These are phyloP conservation scores for Phalaenopsis hybrid DNA, from an alignment of 116 monocot species.

Conservation along the genomic window DNA sequence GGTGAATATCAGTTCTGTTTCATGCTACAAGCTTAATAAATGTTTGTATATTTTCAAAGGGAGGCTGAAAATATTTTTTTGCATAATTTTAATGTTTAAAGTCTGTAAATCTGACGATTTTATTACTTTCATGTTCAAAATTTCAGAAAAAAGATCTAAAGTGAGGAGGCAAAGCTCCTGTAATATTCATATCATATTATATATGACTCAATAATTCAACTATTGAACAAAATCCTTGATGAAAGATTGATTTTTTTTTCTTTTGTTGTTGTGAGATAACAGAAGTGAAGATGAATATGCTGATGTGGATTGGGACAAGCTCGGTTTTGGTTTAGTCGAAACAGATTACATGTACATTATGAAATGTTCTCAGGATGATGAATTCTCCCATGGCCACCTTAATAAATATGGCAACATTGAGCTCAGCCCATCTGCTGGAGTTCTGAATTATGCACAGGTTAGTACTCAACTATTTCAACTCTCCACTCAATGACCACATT, in stretches of 20 bases:
- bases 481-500: neutral
- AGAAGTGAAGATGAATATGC: conserved; percentile 42
- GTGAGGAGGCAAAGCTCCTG: neutral
- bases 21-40: neutral
- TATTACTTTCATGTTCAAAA: no score
- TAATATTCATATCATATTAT: neutral
- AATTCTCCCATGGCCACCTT: conserved; percentile 35
- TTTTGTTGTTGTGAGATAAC: neutral
- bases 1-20: neutral
- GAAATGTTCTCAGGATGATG: conserved; percentile 38
- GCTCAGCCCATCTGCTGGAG: conserved; percentile 64
- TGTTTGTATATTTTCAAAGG: neutral
- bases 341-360: conserved; percentile 77
- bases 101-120: neutral
- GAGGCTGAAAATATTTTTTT: neutral
- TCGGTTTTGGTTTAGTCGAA: conserved; percentile 45
- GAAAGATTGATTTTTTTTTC: neutral
- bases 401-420: conserved; percentile 43
- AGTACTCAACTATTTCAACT: conserved; percentile 6
- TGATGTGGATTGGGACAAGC: conserved; percentile 61
- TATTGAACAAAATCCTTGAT: neutral
- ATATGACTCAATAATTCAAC: neutral
- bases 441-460: conserved; percentile 82
- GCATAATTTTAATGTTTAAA: neutral
- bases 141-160: no score